Evolutionary conservation across 805 yeast species (phyloP), one percentile per base, ranked within the genome.

Genomic region (Saturnispora gosingensis): DNA sequence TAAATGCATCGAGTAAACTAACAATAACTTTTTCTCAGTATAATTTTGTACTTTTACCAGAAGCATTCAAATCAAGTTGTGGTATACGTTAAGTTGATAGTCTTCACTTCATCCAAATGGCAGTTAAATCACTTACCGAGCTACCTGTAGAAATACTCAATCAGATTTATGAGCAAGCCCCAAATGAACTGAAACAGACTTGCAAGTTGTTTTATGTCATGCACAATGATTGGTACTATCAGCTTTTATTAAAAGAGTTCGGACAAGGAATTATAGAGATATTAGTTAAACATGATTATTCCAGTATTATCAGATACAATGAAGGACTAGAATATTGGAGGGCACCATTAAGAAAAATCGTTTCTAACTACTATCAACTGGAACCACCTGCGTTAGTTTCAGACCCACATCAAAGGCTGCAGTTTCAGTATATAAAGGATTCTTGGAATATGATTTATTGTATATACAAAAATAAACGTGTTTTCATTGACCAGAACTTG

Each of bases 381-480:
- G 36, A 46, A 30, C 9, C 13, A 11, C 50, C 50, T 10, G 11
- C 16, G 15, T 35, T 40, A 5, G 27, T 46, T 8, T 32, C 54
- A 52, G 47, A 46, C 10, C 61, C 62, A 13, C 16, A 22, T 22
- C 59, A 60, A n/a, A 55, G 55, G 11, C 51, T 62, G 5, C 55
- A 60, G 36, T 64, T 65, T 49, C 54, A 61, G 50, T 76, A 60
- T 54, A 60, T 77, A 13, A 69, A 67, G 51, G 83, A 78, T 61
- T 76, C 81, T 0, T 82, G 85, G 84, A 70, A 67, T 54, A 65
- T 80, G 28, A 67, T 80, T 1, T 77, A 75, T 54, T 72, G 78
- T 0, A 64, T 82, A 7, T 63, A 78, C 52, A 72, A 70, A 54
- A 80, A 78, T 58, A 71, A 78, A 46, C 63, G 84, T 42, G 57